These are phyloP conservation scores for Cantharellus anzutake DNA, from an alignment of 768 basidiomycete genomes.

Conservation along the genomic window DNA sequence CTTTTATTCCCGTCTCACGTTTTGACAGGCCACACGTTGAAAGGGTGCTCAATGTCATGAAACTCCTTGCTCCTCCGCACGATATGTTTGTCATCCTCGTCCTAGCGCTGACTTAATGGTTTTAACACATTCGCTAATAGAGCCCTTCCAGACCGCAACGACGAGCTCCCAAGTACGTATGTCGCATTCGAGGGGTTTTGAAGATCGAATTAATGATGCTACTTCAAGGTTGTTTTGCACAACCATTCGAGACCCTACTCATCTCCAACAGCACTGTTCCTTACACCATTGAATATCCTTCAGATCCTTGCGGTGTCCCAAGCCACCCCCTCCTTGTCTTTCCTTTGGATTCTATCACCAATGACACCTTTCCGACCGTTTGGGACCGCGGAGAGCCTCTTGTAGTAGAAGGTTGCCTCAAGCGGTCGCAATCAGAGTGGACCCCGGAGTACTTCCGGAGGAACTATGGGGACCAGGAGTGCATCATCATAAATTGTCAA, in stretches of 20 bases:
- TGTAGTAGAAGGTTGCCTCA: constrained; percentile 47
- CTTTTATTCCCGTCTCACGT: constrained; percentile 67
- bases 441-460: constrained; percentile 63
- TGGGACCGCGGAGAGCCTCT: constrained; percentile 66
- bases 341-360: constrained; percentile 30
- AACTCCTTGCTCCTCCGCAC: constrained; percentile 18
- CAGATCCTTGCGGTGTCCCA: constrained; percentile 22
- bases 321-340: constrained; percentile 29
- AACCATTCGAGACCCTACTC: no score
- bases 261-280: background rate
- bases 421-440: constrained; percentile 54
- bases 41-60: constrained; percentile 51
- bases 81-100: no score
- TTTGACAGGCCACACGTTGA: constrained; percentile 47
- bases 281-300: background rate
- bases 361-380: constrained; percentile 39
- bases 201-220: no score
- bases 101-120: no score
- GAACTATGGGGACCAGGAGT: constrained; percentile 40
- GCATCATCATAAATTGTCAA: constrained; percentile 71
- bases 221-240: no score
- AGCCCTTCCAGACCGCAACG: no score
- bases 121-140: no score
- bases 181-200: no score
- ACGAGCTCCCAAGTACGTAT: no score